phyloP scores from a whole-genome alignment of 495 filamentous ascomycete species.

The Diplogelasinospora grovesii region DNA sequence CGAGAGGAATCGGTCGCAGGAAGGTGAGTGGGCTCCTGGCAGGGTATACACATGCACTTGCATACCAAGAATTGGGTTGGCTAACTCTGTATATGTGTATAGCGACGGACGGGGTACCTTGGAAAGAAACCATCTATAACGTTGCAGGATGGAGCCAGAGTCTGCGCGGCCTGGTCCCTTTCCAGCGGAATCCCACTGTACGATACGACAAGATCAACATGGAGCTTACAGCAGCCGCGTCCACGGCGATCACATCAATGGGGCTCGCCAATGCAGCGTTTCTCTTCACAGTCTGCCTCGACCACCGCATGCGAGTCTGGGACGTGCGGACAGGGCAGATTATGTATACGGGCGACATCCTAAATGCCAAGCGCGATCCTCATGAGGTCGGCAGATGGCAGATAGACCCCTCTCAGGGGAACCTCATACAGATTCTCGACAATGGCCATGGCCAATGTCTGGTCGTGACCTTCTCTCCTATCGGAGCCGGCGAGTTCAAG shows the following conservation, averaged over 20 bases:
- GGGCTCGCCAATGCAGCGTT: slow-evolving; percentile 41
- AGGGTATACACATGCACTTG: not conserved
- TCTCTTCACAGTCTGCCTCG: slow-evolving; percentile 77
- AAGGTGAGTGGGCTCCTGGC: slow-evolving; percentile 45
- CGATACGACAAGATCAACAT: slow-evolving; percentile 59
- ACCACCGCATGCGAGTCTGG: slow-evolving; percentile 84
- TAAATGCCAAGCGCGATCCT: slow-evolving; percentile 41
- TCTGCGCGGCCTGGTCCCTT: slow-evolving; percentile 63
- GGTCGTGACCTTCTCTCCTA: slow-evolving; percentile 78
- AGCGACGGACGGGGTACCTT: slow-evolving; percentile 46
- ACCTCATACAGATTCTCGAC: slow-evolving; percentile 68
- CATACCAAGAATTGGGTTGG: too few species aligned
- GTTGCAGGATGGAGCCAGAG: slow-evolving; percentile 71
- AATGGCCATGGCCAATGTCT: slow-evolving; percentile 60
- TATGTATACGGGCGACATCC: slow-evolving; percentile 64
- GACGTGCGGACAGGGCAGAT: slow-evolving; percentile 68
- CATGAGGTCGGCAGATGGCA: slow-evolving; percentile 59
- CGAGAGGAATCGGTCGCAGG: slow-evolving; percentile 56
- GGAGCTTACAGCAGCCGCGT: slow-evolving; percentile 56
- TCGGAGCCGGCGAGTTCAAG: slow-evolving; percentile 86
- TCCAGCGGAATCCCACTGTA: slow-evolving; percentile 58
- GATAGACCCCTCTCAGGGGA: slow-evolving; percentile 66
- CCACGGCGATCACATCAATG: slow-evolving; percentile 47
- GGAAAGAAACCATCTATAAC: slow-evolving; percentile 73
- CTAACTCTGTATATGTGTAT: too few species aligned